Percentiles rank a stretch among this genome's conserved stretches.
phyloP scores from a whole-genome alignment of 306 rosid species.

The Amphicarpaea edgeworthii region DNA sequence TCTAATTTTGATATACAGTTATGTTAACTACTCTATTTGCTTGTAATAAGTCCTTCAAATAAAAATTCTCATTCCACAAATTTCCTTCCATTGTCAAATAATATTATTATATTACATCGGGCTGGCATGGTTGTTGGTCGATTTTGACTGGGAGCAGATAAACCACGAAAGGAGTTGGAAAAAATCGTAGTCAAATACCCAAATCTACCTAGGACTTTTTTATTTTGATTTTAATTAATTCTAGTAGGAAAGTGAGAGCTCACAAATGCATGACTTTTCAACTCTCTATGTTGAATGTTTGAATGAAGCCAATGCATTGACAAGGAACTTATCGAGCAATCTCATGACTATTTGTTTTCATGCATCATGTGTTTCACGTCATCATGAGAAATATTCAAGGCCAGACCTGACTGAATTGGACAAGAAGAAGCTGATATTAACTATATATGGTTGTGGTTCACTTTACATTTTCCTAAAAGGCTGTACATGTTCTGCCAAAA shows the following conservation, averaged over 20 bases:
- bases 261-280: neutral
- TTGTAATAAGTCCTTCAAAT: constrained; percentile 46
- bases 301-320: neutral
- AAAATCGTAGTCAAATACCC: constrained; percentile 55
- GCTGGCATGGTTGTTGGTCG: constrained; percentile 9
- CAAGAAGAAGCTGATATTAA: too few relatives aligned
- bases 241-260: neutral
- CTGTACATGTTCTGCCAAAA: constrained; percentile 12
- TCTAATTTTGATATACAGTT: too few relatives aligned
- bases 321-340: neutral
- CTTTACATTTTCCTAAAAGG: neutral
- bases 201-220: constrained; percentile 49
- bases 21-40: too few relatives aligned
- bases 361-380: too few relatives aligned
- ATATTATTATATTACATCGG: constrained; percentile 11
- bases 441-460: constrained; percentile 12
- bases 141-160: constrained; percentile 46
- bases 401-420: too few relatives aligned
- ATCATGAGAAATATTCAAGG: too few relatives aligned
- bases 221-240: neutral
- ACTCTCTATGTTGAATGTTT: neutral
- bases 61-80: constrained; percentile 40
- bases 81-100: too few relatives aligned
- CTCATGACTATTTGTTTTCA: too few relatives aligned
- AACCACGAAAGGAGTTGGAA: constrained; percentile 52